Evolutionary conservation across 2,329 filamentous ascomycete species (phyloP), one percentile per base, ranked within the genome.

Genomic region (Apiospora sp.): DNA sequence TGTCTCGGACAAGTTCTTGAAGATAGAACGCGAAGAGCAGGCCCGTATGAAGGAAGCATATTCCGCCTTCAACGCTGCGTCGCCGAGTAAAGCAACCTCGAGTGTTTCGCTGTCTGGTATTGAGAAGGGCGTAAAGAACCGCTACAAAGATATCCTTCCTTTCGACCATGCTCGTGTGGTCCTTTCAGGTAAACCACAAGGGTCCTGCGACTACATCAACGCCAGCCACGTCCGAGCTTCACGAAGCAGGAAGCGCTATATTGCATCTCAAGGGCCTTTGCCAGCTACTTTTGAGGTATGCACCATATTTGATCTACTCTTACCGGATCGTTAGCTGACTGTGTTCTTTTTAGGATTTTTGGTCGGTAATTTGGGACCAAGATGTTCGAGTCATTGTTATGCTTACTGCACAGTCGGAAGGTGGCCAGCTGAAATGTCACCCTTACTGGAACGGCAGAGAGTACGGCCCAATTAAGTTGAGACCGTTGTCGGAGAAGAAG

Each of bases 81-180:
- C 83, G 1, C 80, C 84, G 27, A 73, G 73, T 24, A 73, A 70
- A 61, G 68, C 76, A 12, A 76, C 76, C 0, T 73, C 74, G 76
- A 76, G 83, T 30, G 89, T 97, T 10, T 92, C 94, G 77, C 91
- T 99, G 70, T 96, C 94, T 0, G 96, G 96, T 10, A 93, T 99
- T 43, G 96, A 99, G 79, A 96, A 98, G 81, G 96, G 96, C 10
- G 91, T 88, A 24, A 98, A 98, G 85, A 99, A 99, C 78, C 90
- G 96, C 12, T 99, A 99, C 85, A 98, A 98, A 84, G 97, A 98
- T 77, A 98, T 98, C 72, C 92, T 97, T 83, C 96, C 96, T 0
- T 99, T 97, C 80, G 96, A 98, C 79, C 96, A 99, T 82, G 92
- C 94, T 3, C 88, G 96, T 73, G 96, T 99, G 71, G 94, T 90